Base-by-base conservation (phyloP, 2,329 filamentous ascomycete species). In the Trichoderma asperellum region DNA sequence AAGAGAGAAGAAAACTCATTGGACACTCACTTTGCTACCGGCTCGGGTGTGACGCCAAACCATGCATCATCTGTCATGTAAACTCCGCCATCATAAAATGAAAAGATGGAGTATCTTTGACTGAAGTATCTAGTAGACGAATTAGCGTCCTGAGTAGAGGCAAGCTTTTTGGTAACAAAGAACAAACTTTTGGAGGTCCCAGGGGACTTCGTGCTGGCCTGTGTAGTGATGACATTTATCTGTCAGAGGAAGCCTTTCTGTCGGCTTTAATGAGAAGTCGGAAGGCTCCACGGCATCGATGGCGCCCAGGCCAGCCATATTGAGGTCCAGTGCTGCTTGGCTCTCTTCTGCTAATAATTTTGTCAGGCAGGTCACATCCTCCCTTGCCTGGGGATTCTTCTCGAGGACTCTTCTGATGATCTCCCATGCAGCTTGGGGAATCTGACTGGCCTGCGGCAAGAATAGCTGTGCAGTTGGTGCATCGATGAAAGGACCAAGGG, bases 11-110 rank as follows among this genome's bases (percentile, higher is more conserved):
- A 37, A 52, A 11, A 27, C 32, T 21, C 4, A 53, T 6, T 16
- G 56, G 68, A 14, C 18, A 81, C 85, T 75, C 83, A 96, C 92
- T 86, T 89, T 70, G 96, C 96, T 34, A 99, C 88, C 5, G 92
- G 92, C 79, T 99, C 95, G 16, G 96, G 94, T 0, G 96, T 99
- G 8, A 98, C 94, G 68, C 94, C 96, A 78, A 96, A 99, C 96
- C 96, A 99, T 66, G 94, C 92, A 81, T 95, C 91, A 78, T 97
- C 90, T 0, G 96, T 99, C 85, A 99, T 89, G 84, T 89, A 91
- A 73, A 99, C 87, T 68, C 94, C 95, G 70, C 94, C 87, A 77
- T 97, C 91, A 77, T 97, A 99, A 74, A 86, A 87, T 18, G 91
- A 90, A 81, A 97, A 99, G 73, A 99, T 92, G 64, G 89, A 91